Conservation (phyloP, 176 grass and related monocot genomes). For the Juncus inflexus region DNA sequence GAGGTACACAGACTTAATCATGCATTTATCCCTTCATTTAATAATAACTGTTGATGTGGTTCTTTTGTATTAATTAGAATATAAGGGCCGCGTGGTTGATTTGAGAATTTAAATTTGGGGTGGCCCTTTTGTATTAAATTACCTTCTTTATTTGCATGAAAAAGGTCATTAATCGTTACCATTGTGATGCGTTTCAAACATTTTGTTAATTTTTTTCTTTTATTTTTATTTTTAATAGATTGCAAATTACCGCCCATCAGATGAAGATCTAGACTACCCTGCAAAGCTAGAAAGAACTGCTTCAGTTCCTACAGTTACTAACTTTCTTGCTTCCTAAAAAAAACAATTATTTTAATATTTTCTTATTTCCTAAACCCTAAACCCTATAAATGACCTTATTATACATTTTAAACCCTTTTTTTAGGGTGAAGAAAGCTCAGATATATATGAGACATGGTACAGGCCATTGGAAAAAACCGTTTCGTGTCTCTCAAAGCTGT, state of each 20-base stretch:
- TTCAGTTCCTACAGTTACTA: conserved; percentile 68
- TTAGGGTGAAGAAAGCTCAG: conserved; percentile 64
- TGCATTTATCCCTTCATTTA: too few relatives aligned
- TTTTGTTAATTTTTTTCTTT: conserved; percentile 7
- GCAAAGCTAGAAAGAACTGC: conserved; percentile 69
- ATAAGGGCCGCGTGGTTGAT: too few relatives aligned
- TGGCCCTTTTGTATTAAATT: too few relatives aligned
- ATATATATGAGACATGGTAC: conserved; percentile 83
- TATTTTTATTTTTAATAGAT: conserved; percentile 45
- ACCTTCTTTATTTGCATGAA: too few relatives aligned
- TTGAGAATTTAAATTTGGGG: too few relatives aligned
- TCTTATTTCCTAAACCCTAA: neutral
- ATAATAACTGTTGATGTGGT: too few relatives aligned
- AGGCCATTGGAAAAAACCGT: conserved; percentile 96
- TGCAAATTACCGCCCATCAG: conserved; percentile 81
- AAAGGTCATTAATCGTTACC: too few relatives aligned
- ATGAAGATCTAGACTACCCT: conserved; percentile 92
- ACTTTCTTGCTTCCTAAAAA: conserved; percentile 7
- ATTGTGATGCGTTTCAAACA: too few relatives aligned
- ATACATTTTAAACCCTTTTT: conserved; percentile 18
- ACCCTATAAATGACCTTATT: neutral
- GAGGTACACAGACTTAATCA: too few relatives aligned
- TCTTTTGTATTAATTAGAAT: too few relatives aligned
- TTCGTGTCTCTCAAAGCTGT: conserved; percentile 92
- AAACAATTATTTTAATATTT: neutral